Evolutionary conservation across 768 basidiomycete genomes (phyloP).

Genomic region (Psilocybe azurescens): DNA sequence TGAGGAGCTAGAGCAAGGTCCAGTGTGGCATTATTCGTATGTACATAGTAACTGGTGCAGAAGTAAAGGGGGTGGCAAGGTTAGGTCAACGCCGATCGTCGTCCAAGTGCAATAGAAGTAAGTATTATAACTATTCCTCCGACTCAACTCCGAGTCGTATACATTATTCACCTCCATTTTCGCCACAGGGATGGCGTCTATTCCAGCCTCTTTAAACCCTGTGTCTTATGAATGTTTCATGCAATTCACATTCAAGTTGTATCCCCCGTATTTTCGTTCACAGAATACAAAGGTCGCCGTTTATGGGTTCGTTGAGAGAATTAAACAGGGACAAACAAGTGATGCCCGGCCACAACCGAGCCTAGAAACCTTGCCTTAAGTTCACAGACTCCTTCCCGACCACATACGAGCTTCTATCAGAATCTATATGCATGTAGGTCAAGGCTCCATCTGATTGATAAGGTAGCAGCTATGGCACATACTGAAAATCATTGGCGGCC

Average conservation of each 20-base stretch:
- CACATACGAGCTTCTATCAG: neutral
- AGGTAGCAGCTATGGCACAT: neutral
- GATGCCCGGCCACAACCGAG: neutral
- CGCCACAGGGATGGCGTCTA: neutral
- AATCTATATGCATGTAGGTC: neutral
- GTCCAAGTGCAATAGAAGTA: neutral
- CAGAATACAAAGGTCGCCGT: neutral
- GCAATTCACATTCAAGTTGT: neutral
- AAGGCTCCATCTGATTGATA: conserved; percentile 3
- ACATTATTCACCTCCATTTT: neutral
- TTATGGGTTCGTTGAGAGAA: neutral
- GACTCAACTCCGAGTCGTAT: neutral
- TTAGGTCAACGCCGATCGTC: neutral
- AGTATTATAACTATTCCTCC: too few species aligned
- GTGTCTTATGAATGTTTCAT: neutral
- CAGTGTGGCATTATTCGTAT: neutral
- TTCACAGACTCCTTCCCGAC: conserved; percentile 8
- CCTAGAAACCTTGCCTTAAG: conserved; percentile 1
- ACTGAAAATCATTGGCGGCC: neutral
- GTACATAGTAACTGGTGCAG: neutral
- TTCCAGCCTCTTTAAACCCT: neutral
- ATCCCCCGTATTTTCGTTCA: neutral
- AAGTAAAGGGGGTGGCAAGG: neutral
- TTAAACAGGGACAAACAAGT: neutral
- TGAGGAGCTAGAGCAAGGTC: neutral